These are phyloP conservation scores for Cadophora gregata DNA, from an alignment of 2,329 filamentous ascomycete genomes.

Conservation along the genomic window DNA sequence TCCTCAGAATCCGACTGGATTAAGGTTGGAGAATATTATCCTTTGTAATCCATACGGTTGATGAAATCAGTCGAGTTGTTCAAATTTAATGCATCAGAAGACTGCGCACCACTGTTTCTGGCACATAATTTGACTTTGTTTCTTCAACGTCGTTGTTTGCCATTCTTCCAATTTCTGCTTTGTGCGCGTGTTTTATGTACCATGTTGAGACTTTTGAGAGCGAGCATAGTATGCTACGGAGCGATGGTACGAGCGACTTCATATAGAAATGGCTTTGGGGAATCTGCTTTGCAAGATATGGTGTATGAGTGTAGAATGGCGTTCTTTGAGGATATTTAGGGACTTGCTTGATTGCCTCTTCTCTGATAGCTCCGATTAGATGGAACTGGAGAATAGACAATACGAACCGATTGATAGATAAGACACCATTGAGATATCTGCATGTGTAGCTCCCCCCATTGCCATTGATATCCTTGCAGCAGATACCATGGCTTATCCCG, in stretches of 20 bases:
- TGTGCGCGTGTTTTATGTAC: neutral
- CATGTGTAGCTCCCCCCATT: neutral
- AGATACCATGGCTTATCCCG: too few relatives aligned
- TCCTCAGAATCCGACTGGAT: constrained; percentile 10
- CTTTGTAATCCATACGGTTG: constrained; percentile 25
- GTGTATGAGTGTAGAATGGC: constrained; percentile 15
- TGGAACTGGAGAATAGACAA: neutral
- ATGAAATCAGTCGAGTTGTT: neutral
- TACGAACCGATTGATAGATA: neutral
- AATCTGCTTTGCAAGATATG: neutral
- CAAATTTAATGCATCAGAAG: neutral
- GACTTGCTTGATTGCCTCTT: neutral
- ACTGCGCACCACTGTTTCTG: neutral
- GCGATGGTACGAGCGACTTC: constrained; percentile 8
- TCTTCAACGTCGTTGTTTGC: neutral
- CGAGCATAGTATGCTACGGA: constrained; percentile 1
- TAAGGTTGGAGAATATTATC: constrained; percentile 18
- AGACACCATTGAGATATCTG: neutral
- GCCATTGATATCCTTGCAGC: neutral
- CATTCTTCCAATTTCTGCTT: neutral
- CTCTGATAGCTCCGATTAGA: neutral
- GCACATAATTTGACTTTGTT: constrained; percentile 24
- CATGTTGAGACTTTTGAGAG: neutral
- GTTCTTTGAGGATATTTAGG: neutral
- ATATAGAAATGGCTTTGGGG: constrained; percentile 12